Base-by-base conservation (phyloP, 257 asterid species). In the Solanum piurae region DNA sequence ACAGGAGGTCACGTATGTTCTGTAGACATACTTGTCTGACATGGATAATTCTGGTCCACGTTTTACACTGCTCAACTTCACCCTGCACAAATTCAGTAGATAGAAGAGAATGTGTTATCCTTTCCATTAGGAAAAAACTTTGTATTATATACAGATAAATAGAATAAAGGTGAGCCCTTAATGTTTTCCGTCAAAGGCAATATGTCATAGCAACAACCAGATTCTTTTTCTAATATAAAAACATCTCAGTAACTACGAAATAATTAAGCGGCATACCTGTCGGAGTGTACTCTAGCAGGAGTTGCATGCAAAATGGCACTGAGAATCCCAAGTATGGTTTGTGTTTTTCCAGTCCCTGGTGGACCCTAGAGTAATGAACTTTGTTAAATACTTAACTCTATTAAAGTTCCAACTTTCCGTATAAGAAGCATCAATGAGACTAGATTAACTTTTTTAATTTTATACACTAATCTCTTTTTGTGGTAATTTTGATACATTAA, bases 291-390 rank as follows among this genome's bases (percentile, higher is more conserved):
- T 92, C 98, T 93, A 84, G 99, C 95, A 71, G 99, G 99, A 87
- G 98, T 95, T 87, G 99, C 98, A 92, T 97, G 99, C 93, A 95
- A 91, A 91, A 97, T 93, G 87, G 99, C 96, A 93, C 99, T 94
- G 82, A 97, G 98, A 42, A 97, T 84, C 89, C 99, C 99, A 89
- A 97, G 99, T 88, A 97, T 96, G 87, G 99, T 97, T 89, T 96
- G 99, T 25, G 99, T 97, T 91, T 97, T 97, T 88, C 99, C 99
- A 37, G 98, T 97, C 77, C 99, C 99, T 84, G 99, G 99, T 88
- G 99, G 99, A 1, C 99, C 99, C 99, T 97, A 91, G 55, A 92
- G 91, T 90, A 79, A 92, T 87, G 85, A 71, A 86, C 73, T 72
- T 37, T 37, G 89, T 93, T 91, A 93, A 88, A 88, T 72, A 77